Base-by-base conservation (phyloP, 345 rosid genomes). In the Raphanus raphanistrum region DNA sequence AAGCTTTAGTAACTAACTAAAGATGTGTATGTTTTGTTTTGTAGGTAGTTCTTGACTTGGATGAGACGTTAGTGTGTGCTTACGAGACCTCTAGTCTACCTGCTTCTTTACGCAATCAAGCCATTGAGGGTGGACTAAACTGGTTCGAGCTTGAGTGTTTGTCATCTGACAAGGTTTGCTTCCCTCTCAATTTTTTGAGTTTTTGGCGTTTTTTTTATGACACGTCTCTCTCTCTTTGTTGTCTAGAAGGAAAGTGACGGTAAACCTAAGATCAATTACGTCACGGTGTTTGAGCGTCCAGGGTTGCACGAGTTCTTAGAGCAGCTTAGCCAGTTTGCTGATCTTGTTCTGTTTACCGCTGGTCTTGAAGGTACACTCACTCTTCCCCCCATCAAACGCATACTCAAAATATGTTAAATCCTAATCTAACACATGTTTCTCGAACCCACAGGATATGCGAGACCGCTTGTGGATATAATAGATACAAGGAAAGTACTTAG, bases 41-140 rank as follows among this genome's bases (percentile, higher is more conserved):
- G 71, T 85, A 96, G 99, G 98, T 96, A 43, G 99, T 96, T 82
- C 91, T 96, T 8, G 99, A 96, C 78, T 87, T 96, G 86, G 99
- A 96, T 78, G 99, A 96, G 82, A 96, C 98, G 36, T 86, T 96
- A 61, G 92, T 96, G 31, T 91, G 98, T 64, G 96, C 99, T 1
- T 96, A 90, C 9, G 99, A 96, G 87, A 87, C 92, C 0, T 88
- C 93, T 5, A 91, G 92, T 78, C 77, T 96, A 61, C 96, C 99
- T 54, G 81, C 81, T 75, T 31, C 83, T 62, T 78, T 90, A 8
- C 88, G 89, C 2, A 82, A 73, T 73, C 91, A 88, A 85, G 98
- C 97, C 32, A 83, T 77, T 8, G 95, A 89, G 75, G 88, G 91
- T 5, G 95, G 98, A 25, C 71, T 96, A 81, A 86, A 86, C 76